Conservation (phyloP, 805 yeast species). For the Candida suzukii region DNA sequence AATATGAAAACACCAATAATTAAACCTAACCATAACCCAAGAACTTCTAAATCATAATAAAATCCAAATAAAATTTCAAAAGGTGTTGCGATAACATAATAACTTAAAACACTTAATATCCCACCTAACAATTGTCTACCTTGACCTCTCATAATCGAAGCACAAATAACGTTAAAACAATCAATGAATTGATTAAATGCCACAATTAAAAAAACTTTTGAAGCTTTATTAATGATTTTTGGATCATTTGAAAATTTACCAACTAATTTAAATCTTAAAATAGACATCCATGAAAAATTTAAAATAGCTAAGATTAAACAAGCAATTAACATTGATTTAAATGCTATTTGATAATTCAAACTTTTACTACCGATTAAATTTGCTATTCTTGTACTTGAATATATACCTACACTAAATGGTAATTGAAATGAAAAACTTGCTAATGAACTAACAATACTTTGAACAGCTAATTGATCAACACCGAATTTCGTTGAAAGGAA, state of each 20-base stretch:
- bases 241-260: slow-evolving; percentile 34
- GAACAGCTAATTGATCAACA: slow-evolving; percentile 42
- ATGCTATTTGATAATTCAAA: slow-evolving; percentile 26
- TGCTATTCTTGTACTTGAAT: slow-evolving; percentile 45
- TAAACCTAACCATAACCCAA: slow-evolving; percentile 44
- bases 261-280: slow-evolving; percentile 31
- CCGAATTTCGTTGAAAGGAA: slow-evolving; percentile 43
- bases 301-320: slow-evolving; percentile 27
- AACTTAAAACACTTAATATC: slow-evolving; percentile 35
- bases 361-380: slow-evolving; percentile 46
- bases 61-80: slow-evolving; percentile 38
- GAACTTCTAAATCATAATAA: slow-evolving; percentile 28
- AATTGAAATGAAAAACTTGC: slow-evolving; percentile 43
- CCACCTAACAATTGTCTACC: slow-evolving; percentile 51
- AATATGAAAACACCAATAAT: slow-evolving; percentile 34
- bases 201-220: slow-evolving; percentile 36
- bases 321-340: slow-evolving; percentile 28
- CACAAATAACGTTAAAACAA: slow-evolving; percentile 36
- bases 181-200: slow-evolving; percentile 46
- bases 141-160: slow-evolving; percentile 46
- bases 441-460: slow-evolving; percentile 42
- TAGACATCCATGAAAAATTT: slow-evolving; percentile 31
- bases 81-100: slow-evolving; percentile 44
- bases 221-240: slow-evolving; percentile 29
- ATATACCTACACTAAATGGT: slow-evolving; percentile 45